phyloP scores from a whole-genome alignment of 306 rosid species.

The Gastrolobium bilobum region DNA sequence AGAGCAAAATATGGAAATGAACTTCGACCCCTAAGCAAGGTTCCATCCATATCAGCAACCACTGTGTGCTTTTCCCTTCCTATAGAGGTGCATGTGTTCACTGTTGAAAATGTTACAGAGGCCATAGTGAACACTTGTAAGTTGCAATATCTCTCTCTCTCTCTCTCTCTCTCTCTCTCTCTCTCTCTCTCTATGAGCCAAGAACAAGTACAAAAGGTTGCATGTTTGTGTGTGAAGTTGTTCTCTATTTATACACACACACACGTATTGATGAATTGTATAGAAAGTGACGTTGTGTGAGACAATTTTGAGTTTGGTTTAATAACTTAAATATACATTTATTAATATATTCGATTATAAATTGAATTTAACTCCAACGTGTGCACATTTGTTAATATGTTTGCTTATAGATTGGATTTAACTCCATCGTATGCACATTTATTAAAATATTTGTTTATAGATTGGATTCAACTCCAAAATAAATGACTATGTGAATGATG shows the following conservation, averaged over 20 bases:
- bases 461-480: no score
- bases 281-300: not conserved
- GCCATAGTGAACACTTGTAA: slow-evolving; percentile 23
- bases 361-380: no score
- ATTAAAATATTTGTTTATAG: no score
- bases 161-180: not conserved
- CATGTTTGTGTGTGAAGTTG: slow-evolving; percentile 7
- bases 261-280: not conserved
- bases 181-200: not conserved
- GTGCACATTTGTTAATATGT: no score
- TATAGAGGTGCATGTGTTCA: slow-evolving; percentile 63
- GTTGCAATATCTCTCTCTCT: not conserved
- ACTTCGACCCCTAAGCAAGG: slow-evolving; percentile 76
- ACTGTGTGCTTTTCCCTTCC: slow-evolving; percentile 79
- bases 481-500: slow-evolving; percentile 17
- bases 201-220: not conserved
- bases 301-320: not conserved
- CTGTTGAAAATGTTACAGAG: slow-evolving; percentile 56
- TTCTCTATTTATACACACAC: not conserved
- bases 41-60: slow-evolving; percentile 93
- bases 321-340: no score
- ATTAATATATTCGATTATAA: no score
- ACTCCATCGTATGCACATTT: no score
- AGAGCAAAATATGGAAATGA: slow-evolving; percentile 89
- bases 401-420: no score